Evolutionary conservation across 768 basidiomycete species (phyloP).

Genomic region (Dacryopinax primogenitus): DNA sequence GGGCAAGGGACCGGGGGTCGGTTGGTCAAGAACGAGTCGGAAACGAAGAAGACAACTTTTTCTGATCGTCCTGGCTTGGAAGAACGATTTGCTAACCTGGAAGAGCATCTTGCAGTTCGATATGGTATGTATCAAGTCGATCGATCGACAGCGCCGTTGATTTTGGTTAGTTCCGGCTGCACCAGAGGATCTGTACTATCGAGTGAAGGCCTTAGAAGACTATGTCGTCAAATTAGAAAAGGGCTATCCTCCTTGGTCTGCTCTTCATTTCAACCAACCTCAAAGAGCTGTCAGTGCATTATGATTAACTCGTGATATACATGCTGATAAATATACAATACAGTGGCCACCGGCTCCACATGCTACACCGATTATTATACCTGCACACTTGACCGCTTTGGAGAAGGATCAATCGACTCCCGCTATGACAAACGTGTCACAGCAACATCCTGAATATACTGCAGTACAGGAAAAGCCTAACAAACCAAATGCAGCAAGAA

Average conservation of each 20-base stretch:
- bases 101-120: conserved; percentile 56
- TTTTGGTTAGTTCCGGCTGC: conserved; percentile 48
- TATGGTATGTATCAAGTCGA: conserved; percentile 41
- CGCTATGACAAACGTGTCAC: background rate
- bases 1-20: conserved; percentile 46
- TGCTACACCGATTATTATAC: conserved; percentile 63
- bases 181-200: conserved; percentile 49
- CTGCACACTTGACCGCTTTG: conserved; percentile 41
- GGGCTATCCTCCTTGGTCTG: conserved; percentile 78
- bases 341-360: conserved; percentile 81
- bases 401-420: conserved; percentile 8
- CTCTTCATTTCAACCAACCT: conserved; percentile 78
- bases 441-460: background rate
- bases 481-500: too few species aligned
- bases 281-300: conserved; percentile 49
- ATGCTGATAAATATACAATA: conserved; percentile 5
- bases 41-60: conserved; percentile 29
- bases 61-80: conserved; percentile 46
- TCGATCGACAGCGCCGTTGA: background rate
- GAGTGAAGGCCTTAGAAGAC: conserved; percentile 60
- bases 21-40: conserved; percentile 24
- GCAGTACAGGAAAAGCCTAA: conserved; percentile 3
- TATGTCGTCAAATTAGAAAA: conserved; percentile 64
- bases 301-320: background rate
- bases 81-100: conserved; percentile 52